Evolutionary conservation across 2,329 filamentous ascomycete genomes (phyloP).

Genomic region (Colletotrichum higginsianum): DNA sequence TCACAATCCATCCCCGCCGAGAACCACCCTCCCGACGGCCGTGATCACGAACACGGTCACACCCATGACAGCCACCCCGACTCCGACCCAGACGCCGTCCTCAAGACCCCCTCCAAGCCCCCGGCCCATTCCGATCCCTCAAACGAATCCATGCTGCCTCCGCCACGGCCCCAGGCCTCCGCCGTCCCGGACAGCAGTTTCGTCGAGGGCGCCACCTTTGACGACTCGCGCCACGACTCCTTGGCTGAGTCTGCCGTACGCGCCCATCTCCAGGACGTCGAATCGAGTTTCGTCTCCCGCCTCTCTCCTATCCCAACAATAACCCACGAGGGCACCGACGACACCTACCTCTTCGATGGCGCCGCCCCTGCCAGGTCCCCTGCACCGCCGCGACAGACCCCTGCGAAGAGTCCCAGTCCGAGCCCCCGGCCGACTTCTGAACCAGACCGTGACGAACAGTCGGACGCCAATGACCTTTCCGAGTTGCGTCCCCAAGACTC

Average conservation of each 20-base stretch:
- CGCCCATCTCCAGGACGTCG: constrained; percentile 73
- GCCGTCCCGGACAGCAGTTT: constrained; percentile 56
- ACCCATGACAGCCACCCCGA: background rate
- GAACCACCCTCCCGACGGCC: constrained; percentile 1
- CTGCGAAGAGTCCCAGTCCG: constrained; percentile 39
- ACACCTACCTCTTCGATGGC: constrained; percentile 72
- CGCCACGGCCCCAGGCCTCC: constrained; percentile 43
- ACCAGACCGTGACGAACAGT: constrained; percentile 18
- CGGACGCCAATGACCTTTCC: constrained; percentile 23
- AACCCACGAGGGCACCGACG: constrained; percentile 65
- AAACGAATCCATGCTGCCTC: constrained; percentile 42
- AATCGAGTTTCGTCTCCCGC: constrained; percentile 75
- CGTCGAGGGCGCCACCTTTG: constrained; percentile 57
- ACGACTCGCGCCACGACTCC: constrained; percentile 60
- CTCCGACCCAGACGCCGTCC: background rate
- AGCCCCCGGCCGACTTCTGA: constrained; percentile 31
- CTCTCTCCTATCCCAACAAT: constrained; percentile 69
- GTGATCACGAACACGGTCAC: constrained; percentile 1
- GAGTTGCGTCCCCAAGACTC: constrained; percentile 43
- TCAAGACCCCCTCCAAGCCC: constrained; percentile 19
- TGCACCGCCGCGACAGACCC: constrained; percentile 48
- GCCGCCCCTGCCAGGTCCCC: constrained; percentile 54
- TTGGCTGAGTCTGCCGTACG: constrained; percentile 68
- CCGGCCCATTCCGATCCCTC: constrained; percentile 26
- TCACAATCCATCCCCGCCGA: constrained; percentile 34